A percentile compares a stretch with the other conserved stretches of the same genome.
These are phyloP conservation scores for Globisporangium polare DNA, from an alignment of 352 stramenopile genomes.

Conservation along the genomic window DNA sequence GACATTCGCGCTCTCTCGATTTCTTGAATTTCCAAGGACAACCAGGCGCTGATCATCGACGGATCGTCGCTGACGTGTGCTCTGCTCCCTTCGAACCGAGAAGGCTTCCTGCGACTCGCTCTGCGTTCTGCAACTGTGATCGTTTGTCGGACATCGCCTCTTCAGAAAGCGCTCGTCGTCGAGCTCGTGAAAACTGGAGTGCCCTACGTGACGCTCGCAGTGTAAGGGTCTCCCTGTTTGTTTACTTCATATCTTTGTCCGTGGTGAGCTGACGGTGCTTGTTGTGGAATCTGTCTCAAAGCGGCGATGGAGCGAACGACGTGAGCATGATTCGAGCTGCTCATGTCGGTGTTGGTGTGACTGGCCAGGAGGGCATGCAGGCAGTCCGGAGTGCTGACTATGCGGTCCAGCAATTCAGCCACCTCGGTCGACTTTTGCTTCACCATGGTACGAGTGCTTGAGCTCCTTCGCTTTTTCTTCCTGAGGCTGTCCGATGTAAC, in stretches of 20 bases:
- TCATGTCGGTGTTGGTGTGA: constrained; percentile 98
- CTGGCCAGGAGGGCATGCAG: constrained; percentile 95
- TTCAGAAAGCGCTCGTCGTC: constrained; percentile 91
- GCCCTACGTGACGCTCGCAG: constrained; percentile 89
- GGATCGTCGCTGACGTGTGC: constrained; percentile 57
- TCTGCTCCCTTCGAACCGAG: constrained; percentile 46
- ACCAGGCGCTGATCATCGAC: constrained; percentile 67
- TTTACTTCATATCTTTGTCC: neutral
- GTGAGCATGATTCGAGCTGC: constrained; percentile 99
- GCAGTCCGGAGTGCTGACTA: constrained; percentile 80
- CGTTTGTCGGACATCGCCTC: constrained; percentile 82
- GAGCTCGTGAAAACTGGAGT: constrained; percentile 90
- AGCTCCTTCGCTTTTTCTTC: neutral
- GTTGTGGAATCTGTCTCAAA: constrained; percentile 19
- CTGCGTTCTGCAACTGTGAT: constrained; percentile 81
- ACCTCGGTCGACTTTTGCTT: constrained; percentile 66
- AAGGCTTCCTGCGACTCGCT: constrained; percentile 65
- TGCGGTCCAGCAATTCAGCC: constrained; percentile 79
- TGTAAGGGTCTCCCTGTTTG: constrained; percentile 48
- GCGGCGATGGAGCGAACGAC: constrained; percentile 99
- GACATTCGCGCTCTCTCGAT: neutral
- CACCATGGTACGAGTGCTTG: constrained; percentile 44
- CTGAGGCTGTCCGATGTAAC: neutral
- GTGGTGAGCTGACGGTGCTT: neutral
- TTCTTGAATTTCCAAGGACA: constrained; percentile 29